A percentile compares a stretch with the other conserved stretches of the same genome.
phyloP scores from a whole-genome alignment of 768 basidiomycete species.

The Termitomyces sp. region DNA sequence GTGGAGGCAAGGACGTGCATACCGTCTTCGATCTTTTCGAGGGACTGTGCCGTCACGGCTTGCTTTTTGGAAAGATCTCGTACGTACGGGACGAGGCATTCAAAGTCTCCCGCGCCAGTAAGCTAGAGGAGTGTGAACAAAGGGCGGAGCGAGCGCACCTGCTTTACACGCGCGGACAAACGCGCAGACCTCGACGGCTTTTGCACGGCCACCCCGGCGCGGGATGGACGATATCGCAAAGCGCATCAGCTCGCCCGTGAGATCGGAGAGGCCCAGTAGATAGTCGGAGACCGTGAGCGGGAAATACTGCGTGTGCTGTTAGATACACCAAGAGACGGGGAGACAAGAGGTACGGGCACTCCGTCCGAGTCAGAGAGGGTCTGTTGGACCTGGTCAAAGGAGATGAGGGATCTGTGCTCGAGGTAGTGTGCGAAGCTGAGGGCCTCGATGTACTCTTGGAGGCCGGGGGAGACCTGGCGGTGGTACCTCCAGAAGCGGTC shows the following conservation, averaged over 20 bases:
- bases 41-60: slow-evolving; percentile 75
- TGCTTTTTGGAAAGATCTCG: slow-evolving; percentile 85
- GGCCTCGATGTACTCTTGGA: slow-evolving; percentile 97
- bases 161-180: slow-evolving; percentile 76
- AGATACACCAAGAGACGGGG: background rate
- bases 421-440: slow-evolving; percentile 86
- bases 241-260: slow-evolving; percentile 97
- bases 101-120: slow-evolving; percentile 54
- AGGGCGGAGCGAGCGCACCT: slow-evolving; percentile 32
- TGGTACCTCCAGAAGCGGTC: slow-evolving; percentile 78
- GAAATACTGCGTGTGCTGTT: slow-evolving; percentile 56
- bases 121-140: background rate
- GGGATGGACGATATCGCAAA: slow-evolving; percentile 83
- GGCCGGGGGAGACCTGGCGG: slow-evolving; percentile 66
- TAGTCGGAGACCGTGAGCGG: slow-evolving; percentile 79
- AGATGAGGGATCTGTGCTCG: slow-evolving; percentile 60
- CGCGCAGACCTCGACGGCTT: slow-evolving; percentile 57
- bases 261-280: slow-evolving; percentile 86
- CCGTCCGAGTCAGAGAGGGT: slow-evolving; percentile 59
- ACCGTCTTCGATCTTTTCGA: slow-evolving; percentile 96
- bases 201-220: slow-evolving; percentile 57
- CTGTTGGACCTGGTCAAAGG: slow-evolving; percentile 61
- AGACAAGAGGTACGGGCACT: slow-evolving; percentile 47
- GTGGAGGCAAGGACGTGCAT: slow-evolving; percentile 10
- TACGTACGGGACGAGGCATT: slow-evolving; percentile 65